Evolutionary conservation across 495 filamentous ascomycete genomes (phyloP).

Genomic region (Delitschia confertaspora): DNA sequence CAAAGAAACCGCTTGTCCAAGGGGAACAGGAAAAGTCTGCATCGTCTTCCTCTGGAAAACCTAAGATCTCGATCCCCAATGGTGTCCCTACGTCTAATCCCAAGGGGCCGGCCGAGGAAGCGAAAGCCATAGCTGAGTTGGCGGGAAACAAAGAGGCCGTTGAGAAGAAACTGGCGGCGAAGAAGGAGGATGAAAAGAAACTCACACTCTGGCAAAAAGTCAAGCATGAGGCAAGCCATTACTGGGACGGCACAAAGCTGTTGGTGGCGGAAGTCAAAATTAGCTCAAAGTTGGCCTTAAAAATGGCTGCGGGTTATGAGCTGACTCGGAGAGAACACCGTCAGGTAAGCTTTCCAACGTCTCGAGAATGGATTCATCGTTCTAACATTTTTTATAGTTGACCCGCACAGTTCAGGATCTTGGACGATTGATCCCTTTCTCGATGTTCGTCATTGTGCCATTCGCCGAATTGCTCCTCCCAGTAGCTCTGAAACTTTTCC

Average conservation of each 20-base stretch:
- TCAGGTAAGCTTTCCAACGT: slow-evolving; percentile 53
- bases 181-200: slow-evolving; percentile 76
- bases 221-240: slow-evolving; percentile 85
- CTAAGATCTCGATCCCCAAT: slow-evolving; percentile 29
- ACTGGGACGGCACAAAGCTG: slow-evolving; percentile 99
- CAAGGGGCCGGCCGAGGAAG: slow-evolving; percentile 41
- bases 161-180: slow-evolving; percentile 43
- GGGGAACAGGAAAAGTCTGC: slow-evolving; percentile 35
- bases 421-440: slow-evolving; percentile 87
- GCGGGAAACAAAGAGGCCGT: slow-evolving; percentile 40
- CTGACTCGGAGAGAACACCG: slow-evolving; percentile 86
- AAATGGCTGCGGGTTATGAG: slow-evolving; percentile 98
- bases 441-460: slow-evolving; percentile 91
- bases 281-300: slow-evolving; percentile 78
- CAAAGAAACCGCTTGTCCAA: slow-evolving; percentile 71
- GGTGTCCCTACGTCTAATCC: slow-evolving; percentile 37
- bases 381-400: slow-evolving; percentile 44
- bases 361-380: too few relatives aligned
- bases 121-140: slow-evolving; percentile 39
- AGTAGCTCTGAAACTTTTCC: slow-evolving; percentile 86
- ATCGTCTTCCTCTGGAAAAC: slow-evolving; percentile 27
- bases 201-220: slow-evolving; percentile 83
- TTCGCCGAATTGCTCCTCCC: slow-evolving; percentile 95
- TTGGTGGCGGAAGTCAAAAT: slow-evolving; percentile 88
- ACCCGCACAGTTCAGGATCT: slow-evolving; percentile 90